Evolutionary conservation across 805 yeast genomes (phyloP).

Genomic region (Candida hungchunana): DNA sequence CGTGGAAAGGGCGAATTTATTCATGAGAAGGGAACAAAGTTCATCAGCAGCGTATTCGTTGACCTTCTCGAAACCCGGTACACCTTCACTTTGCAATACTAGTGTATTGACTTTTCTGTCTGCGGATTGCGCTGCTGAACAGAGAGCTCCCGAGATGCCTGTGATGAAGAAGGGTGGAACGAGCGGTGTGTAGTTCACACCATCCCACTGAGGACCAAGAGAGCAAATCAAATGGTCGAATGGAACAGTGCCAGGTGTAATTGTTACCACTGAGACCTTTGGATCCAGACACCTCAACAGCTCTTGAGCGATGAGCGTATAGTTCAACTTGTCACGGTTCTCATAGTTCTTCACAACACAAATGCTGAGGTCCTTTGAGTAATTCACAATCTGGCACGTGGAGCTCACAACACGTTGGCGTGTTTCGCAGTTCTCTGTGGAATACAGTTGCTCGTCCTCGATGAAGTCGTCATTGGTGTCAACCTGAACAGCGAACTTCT

Average conservation of each 20-base stretch:
- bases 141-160: slow-evolving; percentile 48
- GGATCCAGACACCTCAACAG: slow-evolving; percentile 13
- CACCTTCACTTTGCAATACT: slow-evolving; percentile 56
- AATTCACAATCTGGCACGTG: slow-evolving; percentile 15
- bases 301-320: slow-evolving; percentile 27
- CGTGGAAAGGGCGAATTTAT: slow-evolving; percentile 5
- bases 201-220: slow-evolving; percentile 3
- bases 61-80: slow-evolving; percentile 53
- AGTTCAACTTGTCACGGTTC: slow-evolving; percentile 31
- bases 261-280: slow-evolving; percentile 9
- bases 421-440: too few relatives aligned
- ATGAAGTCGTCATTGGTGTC: slow-evolving; percentile 37
- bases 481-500: slow-evolving; percentile 10
- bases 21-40: slow-evolving; percentile 7
- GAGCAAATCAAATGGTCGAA: slow-evolving; percentile 22
- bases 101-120: slow-evolving; percentile 15
- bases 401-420: slow-evolving; percentile 6
- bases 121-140: slow-evolving; percentile 25
- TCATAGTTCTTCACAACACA: slow-evolving; percentile 18
- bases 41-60: slow-evolving; percentile 32
- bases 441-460: slow-evolving; percentile 48
- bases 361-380: slow-evolving; percentile 14
- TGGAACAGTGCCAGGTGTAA: slow-evolving; percentile 34
- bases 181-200: slow-evolving; percentile 26
- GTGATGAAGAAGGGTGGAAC: slow-evolving; percentile 61